Base-by-base conservation (phyloP, 2,329 filamentous ascomycete genomes). In the Pseudogymnoascus sp. region DNA sequence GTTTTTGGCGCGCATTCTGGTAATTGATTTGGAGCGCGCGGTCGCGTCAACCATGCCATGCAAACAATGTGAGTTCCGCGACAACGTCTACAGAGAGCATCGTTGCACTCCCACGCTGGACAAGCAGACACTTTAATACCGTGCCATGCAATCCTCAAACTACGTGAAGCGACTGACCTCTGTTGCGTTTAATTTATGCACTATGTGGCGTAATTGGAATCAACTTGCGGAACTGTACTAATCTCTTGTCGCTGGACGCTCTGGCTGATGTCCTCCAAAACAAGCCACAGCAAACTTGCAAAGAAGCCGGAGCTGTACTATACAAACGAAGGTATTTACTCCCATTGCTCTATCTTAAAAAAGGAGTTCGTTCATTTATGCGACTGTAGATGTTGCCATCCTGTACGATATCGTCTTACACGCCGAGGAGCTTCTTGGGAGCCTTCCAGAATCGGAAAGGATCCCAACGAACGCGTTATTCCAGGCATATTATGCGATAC, bases 391-490 rank as follows among this genome's bases (percentile, higher is more conserved):
- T 77, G 89, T 96, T 73, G 82, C 83, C 65, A 81, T 91, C 65
- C 80, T 96, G 63, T 88, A 91, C 74, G 81, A 88, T 63, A 89
- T 96, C 69, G 86, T 95, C 69, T 78, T 80, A 64, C 80, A 82
- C 68, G 92, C 90, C 45, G 85, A 92, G 75, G 77, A 82, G 40
- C 80, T 89, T 31, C 79, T 85, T 60, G 77, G 82, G 52, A 74
- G 74, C 9, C 76, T 84, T 1, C 78, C 84, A 1, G 82, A 86
- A 62, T 80, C 81, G 58, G 83, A 88, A 68, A 81, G 83, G 61
- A 79, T 88, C 21, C 87, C 89, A 3, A 90, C 88, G 63, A 86
- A 86, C 70, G 90, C 90, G 8, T 81, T 96, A 15, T 95, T 95
- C 74, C 81, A 82, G 60, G 90, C 90, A 31, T 95, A 95, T 72